Percentiles rank a stretch among this genome's conserved stretches.
Evolutionary conservation across 2,329 filamentous ascomycete species (phyloP).

Genomic region (Trichoderma hamatum): DNA sequence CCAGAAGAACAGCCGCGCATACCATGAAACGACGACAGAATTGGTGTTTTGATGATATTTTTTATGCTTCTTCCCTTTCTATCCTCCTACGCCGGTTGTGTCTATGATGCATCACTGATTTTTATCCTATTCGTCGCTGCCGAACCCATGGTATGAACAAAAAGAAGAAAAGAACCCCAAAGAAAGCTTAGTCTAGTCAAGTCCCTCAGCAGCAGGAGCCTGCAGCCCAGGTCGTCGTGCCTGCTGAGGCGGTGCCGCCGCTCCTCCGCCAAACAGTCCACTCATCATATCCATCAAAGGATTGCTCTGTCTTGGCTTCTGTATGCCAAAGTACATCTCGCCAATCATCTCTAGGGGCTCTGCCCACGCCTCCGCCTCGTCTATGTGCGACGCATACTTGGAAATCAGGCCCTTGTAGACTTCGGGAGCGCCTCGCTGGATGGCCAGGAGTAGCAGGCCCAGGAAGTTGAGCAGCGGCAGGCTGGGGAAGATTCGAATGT

Average conservation of each 20-base stretch:
- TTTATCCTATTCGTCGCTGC: conserved; percentile 4
- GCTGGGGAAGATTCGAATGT: conserved; percentile 82
- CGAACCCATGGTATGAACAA: conserved; percentile 15
- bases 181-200: conserved; percentile 52
- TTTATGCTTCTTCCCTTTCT: conserved; percentile 7
- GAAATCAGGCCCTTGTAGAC: conserved; percentile 79
- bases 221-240: conserved; percentile 49
- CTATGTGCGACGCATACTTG: conserved; percentile 79
- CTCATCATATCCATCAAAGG: conserved; percentile 98
- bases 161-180: not conserved
- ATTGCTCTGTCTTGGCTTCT: conserved; percentile 85
- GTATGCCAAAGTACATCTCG: conserved; percentile 96
- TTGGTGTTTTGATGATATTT: conserved; percentile 12
- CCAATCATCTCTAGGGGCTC: conserved; percentile 84
- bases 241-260: conserved; percentile 47
- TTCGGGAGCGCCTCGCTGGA: conserved; percentile 77
- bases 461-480: conserved; percentile 96
- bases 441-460: conserved; percentile 77
- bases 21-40: conserved; percentile 30
- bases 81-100: conserved; percentile 28
- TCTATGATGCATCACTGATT: conserved; percentile 34
- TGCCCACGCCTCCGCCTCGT: conserved; percentile 77
- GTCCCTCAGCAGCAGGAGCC: conserved; percentile 59
- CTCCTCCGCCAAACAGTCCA: conserved; percentile 82
- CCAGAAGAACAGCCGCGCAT: conserved; percentile 58